Percentiles rank a stretch among this genome's conserved stretches.
These are phyloP conservation scores for Alternaria ethzedia DNA, from an alignment of 2,329 filamentous ascomycete genomes.

Conservation along the genomic window DNA sequence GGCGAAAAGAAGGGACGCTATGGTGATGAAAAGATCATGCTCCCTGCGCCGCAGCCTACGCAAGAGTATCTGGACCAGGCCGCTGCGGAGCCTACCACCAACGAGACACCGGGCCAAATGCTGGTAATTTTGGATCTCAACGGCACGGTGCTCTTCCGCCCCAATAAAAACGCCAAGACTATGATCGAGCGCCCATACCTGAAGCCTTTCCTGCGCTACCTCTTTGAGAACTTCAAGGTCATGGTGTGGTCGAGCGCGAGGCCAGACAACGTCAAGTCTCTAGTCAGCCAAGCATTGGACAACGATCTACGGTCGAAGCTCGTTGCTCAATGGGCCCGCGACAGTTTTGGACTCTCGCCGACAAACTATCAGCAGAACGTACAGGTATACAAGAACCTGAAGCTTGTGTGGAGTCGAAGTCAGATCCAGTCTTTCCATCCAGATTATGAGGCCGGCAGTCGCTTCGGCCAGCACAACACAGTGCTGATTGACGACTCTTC, in stretches of 20 bases:
- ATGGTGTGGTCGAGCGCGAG: conserved; percentile 92
- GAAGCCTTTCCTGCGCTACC: conserved; percentile 71
- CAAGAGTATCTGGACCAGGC: conserved; percentile 66
- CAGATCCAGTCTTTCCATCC: conserved; percentile 54
- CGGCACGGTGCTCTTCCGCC: conserved; percentile 82
- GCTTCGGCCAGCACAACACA: conserved; percentile 85
- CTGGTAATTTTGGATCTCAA: conserved; percentile 92
- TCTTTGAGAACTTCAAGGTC: conserved; percentile 76
- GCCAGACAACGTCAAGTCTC: conserved; percentile 71
- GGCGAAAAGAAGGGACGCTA: conserved; percentile 22
- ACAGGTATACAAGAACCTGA: conserved; percentile 88
- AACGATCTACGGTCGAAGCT: conserved; percentile 61
- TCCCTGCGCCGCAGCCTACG: conserved; percentile 65
- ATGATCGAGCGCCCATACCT: conserved; percentile 75
- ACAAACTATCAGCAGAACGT: conserved; percentile 73
- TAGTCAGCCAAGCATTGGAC: conserved; percentile 71
- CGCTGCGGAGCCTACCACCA: conserved; percentile 33
- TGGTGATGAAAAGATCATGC: conserved; percentile 35
- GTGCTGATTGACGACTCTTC: conserved; percentile 85
- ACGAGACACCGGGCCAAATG: conserved; percentile 64
- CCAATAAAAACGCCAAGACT: conserved; percentile 52
- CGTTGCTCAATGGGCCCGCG: conserved; percentile 77
- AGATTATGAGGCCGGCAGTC: conserved; percentile 35
- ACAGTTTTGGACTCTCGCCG: conserved; percentile 71
- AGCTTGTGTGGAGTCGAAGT: conserved; percentile 69